Conservation (phyloP, 176 grass and related monocot genomes). For the Zea mays region DNA sequence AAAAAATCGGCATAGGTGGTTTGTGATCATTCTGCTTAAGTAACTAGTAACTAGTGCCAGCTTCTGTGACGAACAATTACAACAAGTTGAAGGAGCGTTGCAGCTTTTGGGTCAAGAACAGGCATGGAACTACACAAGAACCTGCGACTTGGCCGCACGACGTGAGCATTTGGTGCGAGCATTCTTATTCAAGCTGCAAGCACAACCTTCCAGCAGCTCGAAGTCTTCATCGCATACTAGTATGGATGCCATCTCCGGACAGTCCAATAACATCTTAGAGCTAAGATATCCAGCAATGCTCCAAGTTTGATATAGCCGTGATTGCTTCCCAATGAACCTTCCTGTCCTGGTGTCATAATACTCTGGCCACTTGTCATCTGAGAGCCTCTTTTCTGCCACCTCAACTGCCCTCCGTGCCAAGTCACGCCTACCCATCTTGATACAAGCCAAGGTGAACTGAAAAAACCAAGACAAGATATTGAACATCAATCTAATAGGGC, state of each 20-base stretch:
- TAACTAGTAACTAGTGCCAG: constrained; percentile 26
- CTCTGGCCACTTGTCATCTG: constrained; percentile 88
- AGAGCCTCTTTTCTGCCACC: constrained; percentile 77
- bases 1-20: constrained; percentile 47
- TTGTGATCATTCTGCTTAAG: constrained; percentile 16
- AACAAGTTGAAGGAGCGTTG: constrained; percentile 8
- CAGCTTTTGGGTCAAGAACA: constrained; percentile 33
- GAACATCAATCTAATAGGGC: not conserved
- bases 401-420: constrained; percentile 75
- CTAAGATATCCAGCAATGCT: constrained; percentile 85
- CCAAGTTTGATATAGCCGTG: constrained; percentile 86
- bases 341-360: constrained; percentile 89
- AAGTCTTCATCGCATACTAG: constrained; percentile 91
- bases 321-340: constrained; percentile 92
- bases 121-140: constrained; percentile 61
- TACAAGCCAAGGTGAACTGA: constrained; percentile 94
- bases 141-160: constrained; percentile 73
- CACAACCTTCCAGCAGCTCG: constrained; percentile 88
- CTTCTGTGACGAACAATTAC: constrained; percentile 16
- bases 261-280: constrained; percentile 80
- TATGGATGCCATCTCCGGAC: constrained; percentile 73
- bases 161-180: constrained; percentile 89
- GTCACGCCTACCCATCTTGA: constrained; percentile 92
- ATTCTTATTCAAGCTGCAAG: constrained; percentile 78
- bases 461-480: constrained; percentile 37